Evolutionary conservation across 2,329 filamentous ascomycete species (phyloP).

Genomic region (Beauveria scarabaeidicola): DNA sequence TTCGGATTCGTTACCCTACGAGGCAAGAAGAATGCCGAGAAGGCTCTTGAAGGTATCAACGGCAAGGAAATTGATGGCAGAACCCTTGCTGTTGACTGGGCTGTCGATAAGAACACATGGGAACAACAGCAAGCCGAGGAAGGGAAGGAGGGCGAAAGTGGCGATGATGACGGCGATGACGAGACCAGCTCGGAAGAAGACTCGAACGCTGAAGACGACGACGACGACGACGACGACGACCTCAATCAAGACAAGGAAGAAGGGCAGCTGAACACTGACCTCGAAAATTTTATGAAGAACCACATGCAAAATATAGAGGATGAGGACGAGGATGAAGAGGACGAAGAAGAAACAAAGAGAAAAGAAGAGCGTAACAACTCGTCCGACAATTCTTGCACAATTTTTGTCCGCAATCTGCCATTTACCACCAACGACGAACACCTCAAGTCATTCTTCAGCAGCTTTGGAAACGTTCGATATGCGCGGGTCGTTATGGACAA

Average conservation of each 20-base stretch:
- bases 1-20: slow-evolving; percentile 91
- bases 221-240: slow-evolving; percentile 22
- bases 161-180: slow-evolving; percentile 20
- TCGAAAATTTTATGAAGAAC: slow-evolving; percentile 50
- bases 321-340: slow-evolving; percentile 43
- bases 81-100: slow-evolving; percentile 90
- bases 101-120: slow-evolving; percentile 86
- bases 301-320: slow-evolving; percentile 50
- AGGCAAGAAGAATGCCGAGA: slow-evolving; percentile 84
- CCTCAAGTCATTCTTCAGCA: slow-evolving; percentile 75
- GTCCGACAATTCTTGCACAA: slow-evolving; percentile 63
- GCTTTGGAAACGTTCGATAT: slow-evolving; percentile 84
- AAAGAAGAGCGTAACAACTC: slow-evolving; percentile 5
- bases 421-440: slow-evolving; percentile 78
- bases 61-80: slow-evolving; percentile 85
- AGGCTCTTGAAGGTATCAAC: slow-evolving; percentile 75
- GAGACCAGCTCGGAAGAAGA: slow-evolving; percentile 17
- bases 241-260: slow-evolving; percentile 30
- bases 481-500: slow-evolving; percentile 85
- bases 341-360: slow-evolving; percentile 31
- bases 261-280: slow-evolving; percentile 34
- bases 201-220: slow-evolving; percentile 19
- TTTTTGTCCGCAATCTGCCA: slow-evolving; percentile 91
- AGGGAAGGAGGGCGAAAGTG: slow-evolving; percentile 19
- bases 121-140: slow-evolving; percentile 49